phyloP scores from a whole-genome alignment of 2,329 filamentous ascomycete species.

The Aspergillus transmontanensis region DNA sequence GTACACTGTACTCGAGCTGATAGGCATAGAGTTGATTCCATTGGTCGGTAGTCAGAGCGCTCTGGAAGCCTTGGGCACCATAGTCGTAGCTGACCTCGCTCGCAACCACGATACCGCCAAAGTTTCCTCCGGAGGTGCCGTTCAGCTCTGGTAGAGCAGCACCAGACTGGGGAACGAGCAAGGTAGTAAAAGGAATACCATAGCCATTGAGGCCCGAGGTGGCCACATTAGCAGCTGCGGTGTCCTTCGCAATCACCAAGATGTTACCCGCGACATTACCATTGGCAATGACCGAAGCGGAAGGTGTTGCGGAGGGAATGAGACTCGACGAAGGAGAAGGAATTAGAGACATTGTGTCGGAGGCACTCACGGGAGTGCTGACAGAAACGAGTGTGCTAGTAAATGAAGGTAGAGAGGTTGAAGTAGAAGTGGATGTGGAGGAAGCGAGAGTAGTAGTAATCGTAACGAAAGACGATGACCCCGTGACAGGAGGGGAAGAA shows the following conservation, averaged over 20 bases:
- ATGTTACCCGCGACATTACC: constrained; percentile 48
- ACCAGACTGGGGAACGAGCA: constrained; percentile 58
- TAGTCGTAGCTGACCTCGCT: constrained; percentile 60
- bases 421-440: constrained; percentile 11
- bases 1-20: constrained; percentile 59
- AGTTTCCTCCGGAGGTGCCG: constrained; percentile 55
- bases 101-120: constrained; percentile 60
- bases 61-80: constrained; percentile 47
- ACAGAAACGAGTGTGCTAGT: constrained; percentile 9
- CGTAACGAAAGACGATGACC: constrained; percentile 13
- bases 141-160: constrained; percentile 56
- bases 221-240: constrained; percentile 51
- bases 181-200: constrained; percentile 60
- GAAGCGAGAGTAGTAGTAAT: background rate
- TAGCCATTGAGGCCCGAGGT: constrained; percentile 61
- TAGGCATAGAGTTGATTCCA: constrained; percentile 61
- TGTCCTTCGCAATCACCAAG: constrained; percentile 59
- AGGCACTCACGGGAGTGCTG: constrained; percentile 9
- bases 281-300: constrained; percentile 22
- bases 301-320: constrained; percentile 18
- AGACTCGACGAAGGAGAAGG: constrained; percentile 10
- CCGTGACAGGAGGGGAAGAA: constrained; percentile 1
- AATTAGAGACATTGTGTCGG: constrained; percentile 28
- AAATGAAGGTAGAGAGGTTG: constrained; percentile 9
- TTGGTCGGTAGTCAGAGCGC: constrained; percentile 59